A percentile compares a stretch with the other conserved stretches of the same genome.
Evolutionary conservation across 1,139 yeast genomes (phyloP).

Genomic region (Nakaseomyces uthaithaninus): DNA sequence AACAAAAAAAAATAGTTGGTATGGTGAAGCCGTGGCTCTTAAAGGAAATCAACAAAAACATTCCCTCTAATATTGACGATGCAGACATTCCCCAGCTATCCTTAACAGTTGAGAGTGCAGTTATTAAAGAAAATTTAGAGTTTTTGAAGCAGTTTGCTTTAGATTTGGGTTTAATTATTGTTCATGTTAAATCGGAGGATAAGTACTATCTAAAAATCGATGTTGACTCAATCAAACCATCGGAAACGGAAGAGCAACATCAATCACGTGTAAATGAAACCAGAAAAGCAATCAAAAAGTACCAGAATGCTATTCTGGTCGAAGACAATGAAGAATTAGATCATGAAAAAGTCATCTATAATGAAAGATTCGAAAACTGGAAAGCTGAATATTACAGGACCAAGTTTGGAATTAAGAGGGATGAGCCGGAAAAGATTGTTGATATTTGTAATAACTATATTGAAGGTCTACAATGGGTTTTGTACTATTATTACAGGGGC

Average conservation of each 20-base stretch:
- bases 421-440: conserved; percentile 48
- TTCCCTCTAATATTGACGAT: conserved; percentile 35
- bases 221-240: conserved; percentile 62
- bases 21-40: conserved; percentile 62
- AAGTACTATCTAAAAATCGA: conserved; percentile 55
- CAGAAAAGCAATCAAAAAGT: conserved; percentile 47
- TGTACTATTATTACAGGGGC: conserved; percentile 81
- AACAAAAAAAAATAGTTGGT: conserved; percentile 56
- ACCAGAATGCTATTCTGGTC: conserved; percentile 63
- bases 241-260: conserved; percentile 57
- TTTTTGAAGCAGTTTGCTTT: conserved; percentile 56
- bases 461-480: conserved; percentile 94
- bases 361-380: conserved; percentile 71
- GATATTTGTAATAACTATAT: conserved; percentile 73
- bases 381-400: conserved; percentile 72
- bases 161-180: conserved; percentile 57
- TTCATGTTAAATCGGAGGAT: conserved; percentile 51
- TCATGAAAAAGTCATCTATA: conserved; percentile 57
- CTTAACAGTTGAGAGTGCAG: conserved; percentile 38
- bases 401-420: conserved; percentile 55
- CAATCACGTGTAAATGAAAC: conserved; percentile 38
- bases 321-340: conserved; percentile 54
- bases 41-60: conserved; percentile 35
- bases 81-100: conserved; percentile 40
- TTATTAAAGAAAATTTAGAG: conserved; percentile 44